Conservation (phyloP, 371 early-diverging fungal genomes). For the Rhizopus microsporus region DNA sequence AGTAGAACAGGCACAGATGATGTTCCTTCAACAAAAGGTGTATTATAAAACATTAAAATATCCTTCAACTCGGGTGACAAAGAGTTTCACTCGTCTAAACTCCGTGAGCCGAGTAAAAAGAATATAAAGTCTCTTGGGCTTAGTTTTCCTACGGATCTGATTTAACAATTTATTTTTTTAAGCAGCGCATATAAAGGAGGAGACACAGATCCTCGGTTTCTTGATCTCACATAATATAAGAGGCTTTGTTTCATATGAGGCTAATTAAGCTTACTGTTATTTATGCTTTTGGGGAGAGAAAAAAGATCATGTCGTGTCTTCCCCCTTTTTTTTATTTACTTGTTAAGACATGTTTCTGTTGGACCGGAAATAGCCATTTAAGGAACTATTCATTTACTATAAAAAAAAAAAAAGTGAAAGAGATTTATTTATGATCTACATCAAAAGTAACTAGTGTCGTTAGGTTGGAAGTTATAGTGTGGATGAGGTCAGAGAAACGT, state of each 20-base stretch:
- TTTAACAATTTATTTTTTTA: background rate
- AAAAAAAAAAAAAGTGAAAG: no score
- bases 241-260: no score
- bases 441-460: no score
- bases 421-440: no score
- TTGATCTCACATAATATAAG: no score
- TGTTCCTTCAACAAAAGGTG: conserved; percentile 95
- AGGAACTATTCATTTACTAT: background rate
- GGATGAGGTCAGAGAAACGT: no score
- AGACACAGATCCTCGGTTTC: no score
- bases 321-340: background rate
- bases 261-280: no score
- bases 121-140: background rate
- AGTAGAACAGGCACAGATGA: conserved; percentile 79
- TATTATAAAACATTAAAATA: conserved; percentile 51
- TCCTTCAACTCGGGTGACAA: background rate
- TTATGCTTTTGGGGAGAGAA: no score
- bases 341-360: background rate
- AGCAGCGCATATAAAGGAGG: no score
- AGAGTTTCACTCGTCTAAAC: background rate
- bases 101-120: background rate
- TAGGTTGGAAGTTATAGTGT: no score
- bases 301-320: no score
- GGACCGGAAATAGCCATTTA: background rate
- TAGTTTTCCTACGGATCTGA: background rate